phyloP scores from a whole-genome alignment of 192 early-diverging fungal genomes.

The Entomortierella beljakovae region DNA sequence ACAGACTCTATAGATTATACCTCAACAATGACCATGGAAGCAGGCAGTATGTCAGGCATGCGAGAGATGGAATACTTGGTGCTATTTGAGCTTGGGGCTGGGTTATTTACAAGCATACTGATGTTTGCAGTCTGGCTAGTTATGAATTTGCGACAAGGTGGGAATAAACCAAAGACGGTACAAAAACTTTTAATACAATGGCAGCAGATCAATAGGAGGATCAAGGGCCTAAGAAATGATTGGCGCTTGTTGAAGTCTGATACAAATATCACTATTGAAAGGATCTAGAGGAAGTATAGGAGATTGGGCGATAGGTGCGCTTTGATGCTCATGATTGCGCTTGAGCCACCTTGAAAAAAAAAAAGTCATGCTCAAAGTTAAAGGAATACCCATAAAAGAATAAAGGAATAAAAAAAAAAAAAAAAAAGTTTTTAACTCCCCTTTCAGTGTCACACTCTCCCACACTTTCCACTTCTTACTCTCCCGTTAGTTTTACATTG shows the following conservation, averaged over 20 bases:
- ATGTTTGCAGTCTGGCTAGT: constrained; percentile 29
- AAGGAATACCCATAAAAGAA: too few species aligned
- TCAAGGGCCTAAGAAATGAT: neutral
- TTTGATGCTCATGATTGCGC: neutral
- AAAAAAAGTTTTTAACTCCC: constrained; percentile 8
- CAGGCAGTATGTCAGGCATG: constrained; percentile 11
- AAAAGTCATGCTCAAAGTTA: too few species aligned
- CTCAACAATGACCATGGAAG: neutral
- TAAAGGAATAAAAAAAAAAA: neutral
- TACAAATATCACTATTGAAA: constrained; percentile 9
- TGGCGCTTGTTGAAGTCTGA: constrained; percentile 11
- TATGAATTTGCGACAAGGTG: constrained; percentile 25
- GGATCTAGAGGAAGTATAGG: neutral
- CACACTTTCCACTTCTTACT: neutral
- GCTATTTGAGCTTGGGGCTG: constrained; percentile 36
- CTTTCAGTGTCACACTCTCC: constrained; percentile 1
- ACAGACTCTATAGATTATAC: neutral
- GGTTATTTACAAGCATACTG: constrained; percentile 19
- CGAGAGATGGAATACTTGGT: constrained; percentile 46
- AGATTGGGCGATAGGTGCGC: neutral
- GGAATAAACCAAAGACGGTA: neutral
- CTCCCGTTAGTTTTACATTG: neutral
- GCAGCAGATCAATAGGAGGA: constrained; percentile 8
- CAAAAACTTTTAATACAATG: neutral
- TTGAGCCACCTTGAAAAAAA: constrained; percentile 14